These are phyloP conservation scores for Diplodia seriata DNA, from an alignment of 2,329 filamentous ascomycete species.

Conservation along the genomic window DNA sequence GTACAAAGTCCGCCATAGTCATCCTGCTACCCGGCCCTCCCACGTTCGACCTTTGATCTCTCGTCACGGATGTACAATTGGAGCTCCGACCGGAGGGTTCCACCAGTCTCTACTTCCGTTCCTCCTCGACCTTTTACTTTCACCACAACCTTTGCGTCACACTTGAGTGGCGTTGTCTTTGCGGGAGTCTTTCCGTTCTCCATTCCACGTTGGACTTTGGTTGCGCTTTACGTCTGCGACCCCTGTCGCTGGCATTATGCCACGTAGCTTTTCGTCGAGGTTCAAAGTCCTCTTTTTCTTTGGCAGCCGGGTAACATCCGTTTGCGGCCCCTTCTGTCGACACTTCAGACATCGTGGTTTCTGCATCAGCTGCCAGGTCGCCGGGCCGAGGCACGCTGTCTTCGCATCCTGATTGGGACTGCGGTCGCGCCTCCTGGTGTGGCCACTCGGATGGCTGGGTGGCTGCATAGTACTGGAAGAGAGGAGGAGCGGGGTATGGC, in stretches of 20 bases:
- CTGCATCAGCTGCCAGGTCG: background rate
- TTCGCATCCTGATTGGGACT: background rate
- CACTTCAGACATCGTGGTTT: background rate
- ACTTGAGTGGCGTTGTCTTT: background rate
- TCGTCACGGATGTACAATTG: background rate
- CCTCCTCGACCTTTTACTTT: background rate
- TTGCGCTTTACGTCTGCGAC: background rate
- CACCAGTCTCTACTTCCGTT: background rate
- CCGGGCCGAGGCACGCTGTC: background rate
- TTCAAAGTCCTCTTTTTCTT: background rate
- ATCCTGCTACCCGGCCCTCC: background rate
- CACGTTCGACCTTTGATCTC: background rate
- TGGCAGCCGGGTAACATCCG: background rate
- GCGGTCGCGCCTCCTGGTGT: background rate
- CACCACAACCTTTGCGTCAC: background rate
- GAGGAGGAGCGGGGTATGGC: background rate
- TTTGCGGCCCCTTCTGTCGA: background rate
- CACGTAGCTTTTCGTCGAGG: no score
- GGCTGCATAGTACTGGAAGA: conserved; percentile 15
- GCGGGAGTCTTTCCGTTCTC: background rate
- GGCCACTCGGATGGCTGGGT: background rate
- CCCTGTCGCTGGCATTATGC: background rate
- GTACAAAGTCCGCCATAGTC: background rate
- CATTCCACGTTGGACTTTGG: background rate
- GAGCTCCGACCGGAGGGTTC: background rate